These are phyloP conservation scores for Coemansia sp. DNA, from an alignment of 192 early-diverging fungal species.

Conservation along the genomic window DNA sequence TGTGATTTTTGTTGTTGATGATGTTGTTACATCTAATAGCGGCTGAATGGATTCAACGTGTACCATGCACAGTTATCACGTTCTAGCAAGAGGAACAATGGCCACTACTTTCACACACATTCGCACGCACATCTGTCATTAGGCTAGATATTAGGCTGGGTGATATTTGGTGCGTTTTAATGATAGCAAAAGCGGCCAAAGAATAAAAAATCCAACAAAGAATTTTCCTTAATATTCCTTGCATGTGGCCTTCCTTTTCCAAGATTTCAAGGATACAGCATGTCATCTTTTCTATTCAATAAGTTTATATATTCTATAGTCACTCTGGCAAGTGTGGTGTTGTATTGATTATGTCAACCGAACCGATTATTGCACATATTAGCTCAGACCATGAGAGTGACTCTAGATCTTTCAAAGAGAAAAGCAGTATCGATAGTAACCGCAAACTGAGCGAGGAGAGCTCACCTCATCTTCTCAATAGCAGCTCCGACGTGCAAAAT, in stretches of 20 bases:
- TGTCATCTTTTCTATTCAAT: too few species aligned
- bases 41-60: not conserved
- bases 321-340: not conserved
- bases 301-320: not conserved
- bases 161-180: too few species aligned
- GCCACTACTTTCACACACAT: not conserved
- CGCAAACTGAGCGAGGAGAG: not conserved
- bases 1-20: not conserved
- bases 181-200: too few species aligned
- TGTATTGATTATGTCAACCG: not conserved
- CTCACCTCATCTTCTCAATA: not conserved
- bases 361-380: not conserved
- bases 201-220: too few species aligned
- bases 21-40: not conserved
- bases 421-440: not conserved
- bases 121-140: not conserved
- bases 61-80: not conserved
- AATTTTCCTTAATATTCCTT: too few species aligned
- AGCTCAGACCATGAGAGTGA: not conserved
- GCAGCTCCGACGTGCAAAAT: not conserved
- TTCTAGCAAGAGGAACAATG: not conserved
- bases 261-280: too few species aligned
- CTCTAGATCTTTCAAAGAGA: not conserved
- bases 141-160: too few species aligned
- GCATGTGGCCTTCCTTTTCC: too few species aligned